Evolutionary conservation across 257 asterid genomes (phyloP).

Genomic region (Solanum sparsipilum): DNA sequence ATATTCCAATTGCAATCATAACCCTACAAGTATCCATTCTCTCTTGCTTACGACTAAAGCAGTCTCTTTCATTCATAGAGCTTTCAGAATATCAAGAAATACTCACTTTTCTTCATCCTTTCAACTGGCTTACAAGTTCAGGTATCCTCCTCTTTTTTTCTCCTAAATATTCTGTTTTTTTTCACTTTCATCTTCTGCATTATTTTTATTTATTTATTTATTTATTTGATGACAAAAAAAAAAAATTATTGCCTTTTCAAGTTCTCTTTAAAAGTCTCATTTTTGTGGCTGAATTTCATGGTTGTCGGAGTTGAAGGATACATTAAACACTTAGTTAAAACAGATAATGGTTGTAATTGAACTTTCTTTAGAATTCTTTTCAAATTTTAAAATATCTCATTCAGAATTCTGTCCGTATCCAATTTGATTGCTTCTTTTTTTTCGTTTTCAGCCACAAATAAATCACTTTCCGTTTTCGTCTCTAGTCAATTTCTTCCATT

Average conservation of each 20-base stretch:
- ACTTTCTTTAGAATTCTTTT: not conserved
- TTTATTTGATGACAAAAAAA: not conserved
- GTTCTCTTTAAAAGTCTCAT: not conserved
- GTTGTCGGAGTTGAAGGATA: not conserved
- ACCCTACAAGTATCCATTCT: not conserved
- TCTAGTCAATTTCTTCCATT: not conserved
- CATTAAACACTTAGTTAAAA: not conserved
- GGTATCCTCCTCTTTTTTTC: not conserved
- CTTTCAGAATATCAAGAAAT: not conserved
- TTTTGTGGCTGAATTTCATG: not conserved
- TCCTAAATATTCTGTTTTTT: not conserved
- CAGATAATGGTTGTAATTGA: not conserved
- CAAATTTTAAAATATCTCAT: not conserved
- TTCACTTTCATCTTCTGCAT: not conserved
- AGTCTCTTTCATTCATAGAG: not conserved
- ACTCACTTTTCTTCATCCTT: not conserved
- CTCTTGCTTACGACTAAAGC: not conserved
- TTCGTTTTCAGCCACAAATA: not conserved
- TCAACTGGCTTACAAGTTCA: not conserved
- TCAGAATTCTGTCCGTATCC: not conserved
- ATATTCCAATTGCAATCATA: not conserved
- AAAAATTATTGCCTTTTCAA: not conserved
- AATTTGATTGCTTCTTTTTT: not conserved
- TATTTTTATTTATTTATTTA: no score
- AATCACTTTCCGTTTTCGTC: no score